Conservation (phyloP, 106 monocot species). For the Allium sativum region DNA sequence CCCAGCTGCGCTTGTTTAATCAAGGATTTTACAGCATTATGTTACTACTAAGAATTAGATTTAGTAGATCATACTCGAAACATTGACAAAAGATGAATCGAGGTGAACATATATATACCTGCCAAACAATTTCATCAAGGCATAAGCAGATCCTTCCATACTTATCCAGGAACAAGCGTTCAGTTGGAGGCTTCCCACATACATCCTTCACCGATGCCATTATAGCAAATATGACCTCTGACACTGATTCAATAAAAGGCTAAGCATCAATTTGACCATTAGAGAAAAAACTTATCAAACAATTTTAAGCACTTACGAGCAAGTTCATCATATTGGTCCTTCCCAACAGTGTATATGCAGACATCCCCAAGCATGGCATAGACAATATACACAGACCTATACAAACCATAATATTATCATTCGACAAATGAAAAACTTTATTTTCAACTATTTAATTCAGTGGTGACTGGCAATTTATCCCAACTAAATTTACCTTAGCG, state of each 20-base stretch:
- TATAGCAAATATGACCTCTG: conserved; percentile 75
- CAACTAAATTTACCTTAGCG: no score
- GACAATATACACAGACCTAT: conserved; percentile 88
- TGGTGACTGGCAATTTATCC: no score
- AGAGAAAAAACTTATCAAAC: neutral
- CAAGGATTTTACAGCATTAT: no score
- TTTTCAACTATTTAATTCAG: no score
- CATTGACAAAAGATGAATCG: neutral
- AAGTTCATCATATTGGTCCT: conserved; percentile 99
- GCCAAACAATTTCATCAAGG: conserved; percentile 94
- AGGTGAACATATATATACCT: conserved; percentile 30
- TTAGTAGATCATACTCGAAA: no score
- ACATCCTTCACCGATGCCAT: conserved; percentile 80
- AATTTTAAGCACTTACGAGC: conserved; percentile 53
- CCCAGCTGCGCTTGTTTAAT: no score
- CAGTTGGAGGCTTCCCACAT: conserved; percentile 77
- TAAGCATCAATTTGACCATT: neutral
- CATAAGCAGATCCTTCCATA: conserved; percentile 94
- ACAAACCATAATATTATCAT: neutral
- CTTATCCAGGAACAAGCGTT: conserved; percentile 86
- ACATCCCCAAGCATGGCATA: conserved; percentile 92
- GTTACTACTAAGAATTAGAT: no score
- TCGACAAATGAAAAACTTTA: no score
- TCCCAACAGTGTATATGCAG: conserved; percentile 88
- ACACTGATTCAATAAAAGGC: conserved; percentile 40